Evolutionary conservation across 2,329 filamentous ascomycete species (phyloP), one percentile per base, ranked within the genome.

Genomic region (Diaporthe eres): DNA sequence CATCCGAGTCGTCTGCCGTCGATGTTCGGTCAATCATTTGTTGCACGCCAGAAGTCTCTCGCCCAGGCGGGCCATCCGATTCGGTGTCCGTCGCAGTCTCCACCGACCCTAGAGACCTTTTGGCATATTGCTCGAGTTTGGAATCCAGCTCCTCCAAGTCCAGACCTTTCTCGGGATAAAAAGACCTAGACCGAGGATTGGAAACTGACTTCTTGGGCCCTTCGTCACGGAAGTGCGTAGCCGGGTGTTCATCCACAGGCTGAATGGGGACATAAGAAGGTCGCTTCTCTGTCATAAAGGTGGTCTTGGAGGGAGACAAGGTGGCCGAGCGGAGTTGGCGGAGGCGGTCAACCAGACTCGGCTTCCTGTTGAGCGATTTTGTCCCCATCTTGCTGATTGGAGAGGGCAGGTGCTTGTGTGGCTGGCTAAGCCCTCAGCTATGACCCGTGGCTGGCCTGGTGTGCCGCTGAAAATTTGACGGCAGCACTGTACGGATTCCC

Each of bases 301-400:
- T 44, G 61, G 60, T 15, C 31, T 51, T 53, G 3, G 55, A 49
- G 34, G 51, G 28, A 17, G 58, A 2, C 17, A 68, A 42, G 53
- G 72, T 7, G 31, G 65, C 58, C 12, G 73, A 28, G 42, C 63
- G 71, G 22, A 74, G 44, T n/a, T 72, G 75, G 8, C 75, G 72
- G 8, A 77, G 68, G 53, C 75, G 75, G 47, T 75, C 75, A 63
- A 75, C 74, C 72, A 77, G 74, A 31, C 67, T 65, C 25, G 67
- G 74, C 75, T 63, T 77, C 49, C 53, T 60, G 7, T 49, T 71
- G 15, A 37, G 34, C 4, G 53, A 22, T 19, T 72, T 63, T 28
- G 61, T 34, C 22, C 22, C 67, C 44, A 60, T 47, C 25, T 49
- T 55, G 51, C 25, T 37, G 42, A 22, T 28, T n/a, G 72, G 22